phyloP scores from a whole-genome alignment of 2,329 filamentous ascomycete genomes.

The Hortaea werneckii region DNA sequence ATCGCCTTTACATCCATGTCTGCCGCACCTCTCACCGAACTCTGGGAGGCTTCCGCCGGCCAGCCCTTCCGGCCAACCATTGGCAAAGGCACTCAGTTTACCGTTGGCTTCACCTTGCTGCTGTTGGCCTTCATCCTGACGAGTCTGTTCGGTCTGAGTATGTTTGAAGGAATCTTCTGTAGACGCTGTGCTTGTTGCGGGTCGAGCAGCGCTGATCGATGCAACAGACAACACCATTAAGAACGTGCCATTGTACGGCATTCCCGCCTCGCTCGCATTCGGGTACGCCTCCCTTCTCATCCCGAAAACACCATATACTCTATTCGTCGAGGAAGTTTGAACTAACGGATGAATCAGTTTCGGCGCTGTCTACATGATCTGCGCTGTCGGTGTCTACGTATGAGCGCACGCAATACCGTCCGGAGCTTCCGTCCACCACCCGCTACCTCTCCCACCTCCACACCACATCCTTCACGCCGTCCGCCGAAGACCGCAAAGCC shows the following conservation, averaged over 20 bases:
- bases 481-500: neutral
- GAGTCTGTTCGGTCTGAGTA: slow-evolving; percentile 80
- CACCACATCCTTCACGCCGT: neutral
- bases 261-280: slow-evolving; percentile 80
- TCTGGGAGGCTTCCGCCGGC: slow-evolving; percentile 88
- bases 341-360: slow-evolving; percentile 47
- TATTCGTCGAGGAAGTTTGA: neutral
- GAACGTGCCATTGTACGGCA: slow-evolving; percentile 65
- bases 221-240: slow-evolving; percentile 67
- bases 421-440: neutral
- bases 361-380: slow-evolving; percentile 97
- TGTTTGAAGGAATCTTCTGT: slow-evolving; percentile 17
- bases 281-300: slow-evolving; percentile 59
- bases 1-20: no score
- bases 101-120: slow-evolving; percentile 67
- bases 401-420: slow-evolving; percentile 36
- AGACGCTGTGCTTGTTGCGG: no score
- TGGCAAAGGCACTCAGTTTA: slow-evolving; percentile 75
- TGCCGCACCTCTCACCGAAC: slow-evolving; percentile 66
- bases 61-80: slow-evolving; percentile 74
- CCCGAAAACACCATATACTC: no score
- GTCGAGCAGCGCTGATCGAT: no score
- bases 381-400: slow-evolving; percentile 96
- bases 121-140: slow-evolving; percentile 59
- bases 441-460: neutral